Percentiles rank a stretch among this genome's conserved stretches.
Evolutionary conservation across 116 monocot species (phyloP).

Genomic region (Zostera marina): DNA sequence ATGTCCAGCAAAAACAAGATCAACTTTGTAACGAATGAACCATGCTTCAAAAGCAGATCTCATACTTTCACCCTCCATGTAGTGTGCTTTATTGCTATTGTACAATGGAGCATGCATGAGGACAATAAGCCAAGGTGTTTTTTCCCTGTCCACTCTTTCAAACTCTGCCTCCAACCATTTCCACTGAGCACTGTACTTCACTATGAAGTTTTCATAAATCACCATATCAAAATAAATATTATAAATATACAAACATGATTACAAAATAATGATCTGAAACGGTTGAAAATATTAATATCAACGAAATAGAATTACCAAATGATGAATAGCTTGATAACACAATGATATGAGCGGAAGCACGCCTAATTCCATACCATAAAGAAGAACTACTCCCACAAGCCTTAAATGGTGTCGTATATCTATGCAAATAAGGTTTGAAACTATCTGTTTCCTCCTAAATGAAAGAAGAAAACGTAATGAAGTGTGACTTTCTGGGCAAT

Average conservation of each 20-base stretch:
- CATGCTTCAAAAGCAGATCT: conserved; percentile 65
- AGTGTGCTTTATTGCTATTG: conserved; percentile 85
- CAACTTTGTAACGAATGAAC: conserved; percentile 76
- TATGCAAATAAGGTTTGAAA: conserved; percentile 16
- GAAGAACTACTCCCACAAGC: conserved; percentile 88
- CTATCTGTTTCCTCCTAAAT: conserved; percentile 1
- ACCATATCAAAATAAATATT: not conserved
- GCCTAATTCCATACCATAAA: conserved; percentile 86
- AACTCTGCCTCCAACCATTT: conserved; percentile 50
- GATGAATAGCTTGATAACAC: conserved; percentile 94
- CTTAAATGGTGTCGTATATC: conserved; percentile 49
- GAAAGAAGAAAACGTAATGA: not conserved
- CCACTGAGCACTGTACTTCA: conserved; percentile 89
- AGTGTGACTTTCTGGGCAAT: no score
- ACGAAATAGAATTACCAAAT: conserved; percentile 52
- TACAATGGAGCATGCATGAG: conserved; percentile 80
- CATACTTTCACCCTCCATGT: conserved; percentile 97
- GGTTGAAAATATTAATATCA: not conserved
- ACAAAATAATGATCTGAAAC: not conserved
- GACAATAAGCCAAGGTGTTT: conserved; percentile 94
- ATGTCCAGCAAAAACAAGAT: conserved; percentile 79
- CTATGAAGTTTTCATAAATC: conserved; percentile 12
- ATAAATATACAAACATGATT: not conserved
- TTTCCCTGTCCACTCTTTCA: conserved; percentile 58
- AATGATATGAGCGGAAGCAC: conserved; percentile 85